A percentile compares a stretch with the other conserved stretches of the same genome.
phyloP scores from a whole-genome alignment of 2,329 filamentous ascomycete genomes.

The Kalaharituber pfeilii region DNA sequence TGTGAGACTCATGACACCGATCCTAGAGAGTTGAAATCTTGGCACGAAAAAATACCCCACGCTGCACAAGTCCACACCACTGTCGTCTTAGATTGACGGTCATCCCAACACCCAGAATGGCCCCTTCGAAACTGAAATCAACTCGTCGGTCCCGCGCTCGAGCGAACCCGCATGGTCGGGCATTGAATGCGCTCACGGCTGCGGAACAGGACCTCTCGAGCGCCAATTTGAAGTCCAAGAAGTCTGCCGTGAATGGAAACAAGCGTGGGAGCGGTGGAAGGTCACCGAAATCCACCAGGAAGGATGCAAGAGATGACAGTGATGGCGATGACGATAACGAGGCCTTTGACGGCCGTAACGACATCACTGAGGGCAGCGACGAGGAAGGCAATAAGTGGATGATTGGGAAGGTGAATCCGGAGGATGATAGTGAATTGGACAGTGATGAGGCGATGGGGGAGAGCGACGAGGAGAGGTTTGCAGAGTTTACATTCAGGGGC shows the following conservation, averaged over 20 bases:
- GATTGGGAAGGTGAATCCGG: conserved; percentile 50
- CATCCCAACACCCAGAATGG: background rate
- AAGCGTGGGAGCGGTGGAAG: conserved; percentile 27
- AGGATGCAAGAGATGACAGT: conserved; percentile 37
- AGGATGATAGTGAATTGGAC: conserved; percentile 52
- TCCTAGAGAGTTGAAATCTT: background rate
- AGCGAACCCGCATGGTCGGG: conserved; percentile 6
- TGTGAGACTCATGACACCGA: too few species aligned
- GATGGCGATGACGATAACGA: conserved; percentile 26
- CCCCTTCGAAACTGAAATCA: background rate
- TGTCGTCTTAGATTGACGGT: background rate
- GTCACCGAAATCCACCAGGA: conserved; percentile 31
- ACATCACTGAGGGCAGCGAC: conserved; percentile 59
- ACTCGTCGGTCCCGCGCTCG: background rate
- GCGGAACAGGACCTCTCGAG: conserved; percentile 44
- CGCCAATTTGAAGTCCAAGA: conserved; percentile 30
- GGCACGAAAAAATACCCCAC: background rate
- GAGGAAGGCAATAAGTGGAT: conserved; percentile 75
- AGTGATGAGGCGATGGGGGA: conserved; percentile 73
- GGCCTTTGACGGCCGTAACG: conserved; percentile 28
- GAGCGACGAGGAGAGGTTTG: conserved; percentile 72
- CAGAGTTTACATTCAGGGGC: conserved; percentile 48
- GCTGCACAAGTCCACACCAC: background rate
- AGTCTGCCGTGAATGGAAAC: too few species aligned
- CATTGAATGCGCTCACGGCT: conserved; percentile 43